phyloP scores from a whole-genome alignment of 2,329 filamentous ascomycete genomes.

The Xylaria sp. region DNA sequence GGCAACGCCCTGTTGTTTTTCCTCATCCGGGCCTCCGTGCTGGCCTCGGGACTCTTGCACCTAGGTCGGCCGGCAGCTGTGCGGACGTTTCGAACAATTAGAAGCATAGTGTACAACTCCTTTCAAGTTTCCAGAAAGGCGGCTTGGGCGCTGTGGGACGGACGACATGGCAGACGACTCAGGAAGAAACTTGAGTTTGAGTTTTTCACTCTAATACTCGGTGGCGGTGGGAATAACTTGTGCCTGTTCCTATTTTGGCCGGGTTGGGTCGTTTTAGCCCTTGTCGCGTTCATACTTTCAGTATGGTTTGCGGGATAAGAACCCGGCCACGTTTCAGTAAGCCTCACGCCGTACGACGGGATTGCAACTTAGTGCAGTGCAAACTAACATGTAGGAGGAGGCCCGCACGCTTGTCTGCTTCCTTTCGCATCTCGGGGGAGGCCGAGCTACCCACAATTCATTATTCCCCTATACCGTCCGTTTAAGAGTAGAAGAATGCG shows the following conservation, averaged over 20 bases:
- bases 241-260: conserved; percentile 67
- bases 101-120: conserved; percentile 23
- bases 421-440: background rate
- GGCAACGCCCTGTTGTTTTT: conserved; percentile 49
- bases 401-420: background rate
- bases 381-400: conserved; percentile 1
- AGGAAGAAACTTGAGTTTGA: conserved; percentile 63
- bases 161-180: conserved; percentile 46
- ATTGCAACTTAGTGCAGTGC: background rate
- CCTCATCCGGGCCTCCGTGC: conserved; percentile 48
- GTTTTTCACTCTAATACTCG: conserved; percentile 63
- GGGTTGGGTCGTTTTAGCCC: conserved; percentile 63
- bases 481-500: conserved; percentile 83
- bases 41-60: conserved; percentile 47
- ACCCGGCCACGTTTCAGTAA: background rate
- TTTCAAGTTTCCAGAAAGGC: conserved; percentile 12
- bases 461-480: background rate
- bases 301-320: conserved; percentile 49
- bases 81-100: conserved; percentile 48
- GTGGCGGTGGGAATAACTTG: conserved; percentile 60
- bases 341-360: background rate
- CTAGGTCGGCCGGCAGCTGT: conserved; percentile 48
- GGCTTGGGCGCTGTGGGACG: conserved; percentile 53
- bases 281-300: conserved; percentile 52
- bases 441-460: background rate